Base-by-base conservation (phyloP, 1,139 yeast genomes). In the Pneumocystis wakefieldiae region DNA sequence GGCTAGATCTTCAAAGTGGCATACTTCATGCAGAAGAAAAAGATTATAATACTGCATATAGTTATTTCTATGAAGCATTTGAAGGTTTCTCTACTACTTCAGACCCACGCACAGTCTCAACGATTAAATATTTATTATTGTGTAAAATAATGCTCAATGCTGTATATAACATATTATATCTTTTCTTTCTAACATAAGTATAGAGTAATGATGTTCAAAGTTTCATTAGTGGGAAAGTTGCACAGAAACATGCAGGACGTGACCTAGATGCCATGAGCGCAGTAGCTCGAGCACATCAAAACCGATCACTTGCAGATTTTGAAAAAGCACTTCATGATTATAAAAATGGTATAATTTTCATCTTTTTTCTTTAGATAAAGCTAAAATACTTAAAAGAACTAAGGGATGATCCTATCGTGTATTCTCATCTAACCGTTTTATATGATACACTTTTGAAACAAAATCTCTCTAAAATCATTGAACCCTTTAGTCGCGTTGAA, bases 11-110 rank as follows among this genome's bases (percentile, higher is more conserved):
- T 76, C 92, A 91, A 84, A 85, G 95, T 73, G 99, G 99, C 68
- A 85, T 92, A 65, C 80, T 94, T 68, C 95, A 92, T 75, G 95
- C 97, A 41, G 97, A 94, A 75, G 98, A 94, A 71, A 87, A 87
- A 73, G 99, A 94, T 75, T 94, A 88, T 77, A 87, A 89, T 73
- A 94, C 98, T 6, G 96, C 97, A 10, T 94, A 83, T 72, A 90
- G 97, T 5, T 57, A 57, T 57, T 79, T 76, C 64, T 76, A 76
- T 61, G 67, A 63, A 36, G 64, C 60, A 38, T 59, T 53, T 32
- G 61, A 64, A 53, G 67, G 67, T 19, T 81, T 62, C 15, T 60
- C 62, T 32, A 63, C 65, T 39, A 60, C 79, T 67, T 84, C 83
- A 63, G 87, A 86, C 68, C 78, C 80, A 10, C 81, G 83, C 67